Conservation (phyloP, 371 early-diverging fungal genomes). For the Mucor piriformis region DNA sequence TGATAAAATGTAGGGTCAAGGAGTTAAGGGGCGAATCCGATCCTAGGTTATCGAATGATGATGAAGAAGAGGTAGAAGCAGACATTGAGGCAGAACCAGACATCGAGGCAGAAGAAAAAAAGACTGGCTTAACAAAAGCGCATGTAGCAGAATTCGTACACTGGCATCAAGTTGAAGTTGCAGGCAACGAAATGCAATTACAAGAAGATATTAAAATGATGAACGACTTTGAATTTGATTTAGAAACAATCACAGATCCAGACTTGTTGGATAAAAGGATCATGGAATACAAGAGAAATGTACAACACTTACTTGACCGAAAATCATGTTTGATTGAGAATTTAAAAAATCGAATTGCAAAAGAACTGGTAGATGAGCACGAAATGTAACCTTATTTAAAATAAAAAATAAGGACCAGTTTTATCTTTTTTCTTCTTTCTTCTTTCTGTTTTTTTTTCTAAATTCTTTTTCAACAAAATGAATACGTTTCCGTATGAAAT, state of each 20-base stretch:
- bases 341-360: conserved; percentile 33
- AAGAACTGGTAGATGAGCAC: conserved; percentile 30
- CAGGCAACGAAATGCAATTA: conserved; percentile 72
- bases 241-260: conserved; percentile 23
- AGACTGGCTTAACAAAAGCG: background rate
- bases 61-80: background rate
- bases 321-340: conserved; percentile 38
- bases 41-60: conserved; percentile 20
- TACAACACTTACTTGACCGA: conserved; percentile 53
- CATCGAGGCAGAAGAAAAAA: background rate
- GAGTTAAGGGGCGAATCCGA: conserved; percentile 51
- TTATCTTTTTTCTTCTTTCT: background rate
- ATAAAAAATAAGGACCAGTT: background rate
- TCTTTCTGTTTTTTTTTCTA: background rate
- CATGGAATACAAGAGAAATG: conserved; percentile 47
- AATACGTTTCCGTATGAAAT: conserved; percentile 11
- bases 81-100: background rate
- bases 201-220: conserved; percentile 46
- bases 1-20: conserved; percentile 29
- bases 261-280: conserved; percentile 1
- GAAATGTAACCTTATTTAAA: background rate
- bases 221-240: conserved; percentile 24
- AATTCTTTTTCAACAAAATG: conserved; percentile 13
- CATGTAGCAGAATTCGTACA: conserved; percentile 57
- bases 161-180: conserved; percentile 76